Conservation (phyloP, 2,329 filamentous ascomycete species). For the Rhinocladiella mackenziei region DNA sequence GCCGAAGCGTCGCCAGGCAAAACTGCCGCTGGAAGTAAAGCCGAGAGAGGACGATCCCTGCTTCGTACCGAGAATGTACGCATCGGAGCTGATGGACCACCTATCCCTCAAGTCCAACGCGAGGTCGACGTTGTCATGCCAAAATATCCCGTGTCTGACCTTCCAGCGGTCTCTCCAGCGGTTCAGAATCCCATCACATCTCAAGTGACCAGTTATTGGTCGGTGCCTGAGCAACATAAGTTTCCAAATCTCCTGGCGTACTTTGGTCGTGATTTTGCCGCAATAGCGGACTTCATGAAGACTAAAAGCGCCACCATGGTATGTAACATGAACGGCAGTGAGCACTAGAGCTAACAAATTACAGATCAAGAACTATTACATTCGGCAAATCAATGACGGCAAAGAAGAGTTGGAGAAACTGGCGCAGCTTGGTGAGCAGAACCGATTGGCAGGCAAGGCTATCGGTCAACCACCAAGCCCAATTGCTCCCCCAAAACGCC, state of each 20-base stretch:
- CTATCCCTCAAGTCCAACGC: constrained; percentile 12
- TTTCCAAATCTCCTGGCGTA: constrained; percentile 45
- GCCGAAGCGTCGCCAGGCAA: constrained; percentile 24
- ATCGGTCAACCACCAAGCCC: constrained; percentile 43
- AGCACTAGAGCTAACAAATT: constrained; percentile 8
- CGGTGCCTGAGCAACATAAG: constrained; percentile 48
- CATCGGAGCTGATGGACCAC: constrained; percentile 12
- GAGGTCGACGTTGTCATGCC: constrained; percentile 11
- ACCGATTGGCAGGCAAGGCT: constrained; percentile 44
- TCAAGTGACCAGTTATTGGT: constrained; percentile 51
- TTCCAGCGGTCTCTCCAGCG: constrained; percentile 3
- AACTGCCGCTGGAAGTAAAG: constrained; percentile 3
- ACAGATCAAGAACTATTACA: constrained; percentile 50
- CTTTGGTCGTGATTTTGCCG: constrained; percentile 48
- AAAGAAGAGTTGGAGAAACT: constrained; percentile 44
- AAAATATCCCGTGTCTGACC: constrained; percentile 14
- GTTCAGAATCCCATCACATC: constrained; percentile 19
- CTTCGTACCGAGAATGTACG: constrained; percentile 19
- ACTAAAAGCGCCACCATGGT: constrained; percentile 52
- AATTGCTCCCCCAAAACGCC: constrained; percentile 42
- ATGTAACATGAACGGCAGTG: constrained; percentile 24
- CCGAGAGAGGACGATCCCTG: constrained; percentile 22
- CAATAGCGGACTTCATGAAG: constrained; percentile 49
- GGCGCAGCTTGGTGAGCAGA: constrained; percentile 42
- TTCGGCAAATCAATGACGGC: constrained; percentile 42